Evolutionary conservation across 768 basidiomycete species (phyloP), one percentile per base, ranked within the genome.

Genomic region (Suillus sp.): DNA sequence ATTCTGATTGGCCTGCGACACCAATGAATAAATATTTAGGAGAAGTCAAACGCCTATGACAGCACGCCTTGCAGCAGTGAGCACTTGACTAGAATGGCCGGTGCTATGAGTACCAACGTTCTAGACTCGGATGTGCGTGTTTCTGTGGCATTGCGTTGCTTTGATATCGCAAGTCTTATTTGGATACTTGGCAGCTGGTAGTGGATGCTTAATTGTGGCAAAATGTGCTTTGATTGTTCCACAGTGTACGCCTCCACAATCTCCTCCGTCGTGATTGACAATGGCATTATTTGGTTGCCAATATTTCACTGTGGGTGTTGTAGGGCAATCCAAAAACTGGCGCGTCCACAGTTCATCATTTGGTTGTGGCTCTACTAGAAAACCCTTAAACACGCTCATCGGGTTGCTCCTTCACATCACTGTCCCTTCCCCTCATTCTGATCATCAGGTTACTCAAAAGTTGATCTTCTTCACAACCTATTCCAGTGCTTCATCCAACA

Each of bases 1-100:
- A 25, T 25, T 25, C 47, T 47, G 47, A 14, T 13, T 22, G 47
- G 11, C 22, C 47, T 5, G n/a, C 88, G 37, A 48, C 47, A 25
- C 22, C 25, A 1, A 16, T 14, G 0, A 25, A 48, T 25, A 25
- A 10, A 45, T 45, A 45, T 22, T 7, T 6, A 16, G 47, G 25
- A 25, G 47, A 25, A 25, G 13, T 25, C 14, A 50, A 27, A 50
- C 25, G 1, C 7, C 25, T 27, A 22, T 14, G 14, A 25, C 22
- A 47, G 13, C 2, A 25, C 13, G 45, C 22, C n/a, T 47, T 25
- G 13, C 13, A 25, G 22, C 22, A 6, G 47, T 13, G 7, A 50
- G 16, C 25, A 27, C 25, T 50, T 48, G 48, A 50, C 48, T 14
- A 8, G 25, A 45, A 50, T 27, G 14, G 14, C 16, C 3, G 25